Evolutionary conservation across 768 basidiomycete genomes (phyloP).

Genomic region (Trametes cubensis): DNA sequence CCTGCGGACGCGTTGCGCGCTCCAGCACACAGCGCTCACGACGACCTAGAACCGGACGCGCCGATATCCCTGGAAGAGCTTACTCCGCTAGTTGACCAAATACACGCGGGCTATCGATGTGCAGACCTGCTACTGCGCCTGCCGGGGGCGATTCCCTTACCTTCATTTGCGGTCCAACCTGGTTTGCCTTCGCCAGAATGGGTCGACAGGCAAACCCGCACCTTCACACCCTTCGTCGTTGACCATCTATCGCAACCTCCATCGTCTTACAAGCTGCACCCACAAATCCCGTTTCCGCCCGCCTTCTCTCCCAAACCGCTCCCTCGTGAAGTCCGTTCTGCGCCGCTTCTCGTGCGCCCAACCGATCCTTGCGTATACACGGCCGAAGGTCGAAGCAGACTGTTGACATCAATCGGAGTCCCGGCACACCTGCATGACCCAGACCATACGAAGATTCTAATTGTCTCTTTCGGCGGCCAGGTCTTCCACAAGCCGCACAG

Average conservation of each 20-base stretch:
- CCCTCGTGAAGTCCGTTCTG: conserved; percentile 46
- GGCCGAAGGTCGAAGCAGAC: conserved; percentile 48
- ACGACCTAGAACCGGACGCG: conserved; percentile 48
- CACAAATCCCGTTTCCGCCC: conserved; percentile 45
- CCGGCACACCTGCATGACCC: conserved; percentile 53
- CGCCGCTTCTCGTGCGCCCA: conserved; percentile 73
- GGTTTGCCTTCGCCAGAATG: conserved; percentile 63
- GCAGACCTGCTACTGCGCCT: conserved; percentile 72
- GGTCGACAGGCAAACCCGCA: conserved; percentile 53
- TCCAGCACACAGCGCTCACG: conserved; percentile 1
- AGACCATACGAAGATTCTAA: conserved; percentile 56
- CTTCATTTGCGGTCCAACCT: conserved; percentile 60
- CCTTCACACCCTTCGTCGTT: conserved; percentile 50
- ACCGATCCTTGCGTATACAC: conserved; percentile 56
- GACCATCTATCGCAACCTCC: conserved; percentile 42
- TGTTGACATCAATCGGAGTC: conserved; percentile 64
- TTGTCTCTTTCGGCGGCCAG: conserved; percentile 84
- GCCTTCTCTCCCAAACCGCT: conserved; percentile 28
- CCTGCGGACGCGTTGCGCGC: neutral
- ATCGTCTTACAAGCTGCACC: conserved; percentile 39
- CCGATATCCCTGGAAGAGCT: conserved; percentile 55
- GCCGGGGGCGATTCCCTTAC: conserved; percentile 77
- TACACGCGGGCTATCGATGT: conserved; percentile 65
- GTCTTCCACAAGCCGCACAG: conserved; percentile 61
- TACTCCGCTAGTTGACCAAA: conserved; percentile 63